These are phyloP conservation scores for Calonectria fujianensis DNA, from an alignment of 2,329 filamentous ascomycete species.

Conservation along the genomic window DNA sequence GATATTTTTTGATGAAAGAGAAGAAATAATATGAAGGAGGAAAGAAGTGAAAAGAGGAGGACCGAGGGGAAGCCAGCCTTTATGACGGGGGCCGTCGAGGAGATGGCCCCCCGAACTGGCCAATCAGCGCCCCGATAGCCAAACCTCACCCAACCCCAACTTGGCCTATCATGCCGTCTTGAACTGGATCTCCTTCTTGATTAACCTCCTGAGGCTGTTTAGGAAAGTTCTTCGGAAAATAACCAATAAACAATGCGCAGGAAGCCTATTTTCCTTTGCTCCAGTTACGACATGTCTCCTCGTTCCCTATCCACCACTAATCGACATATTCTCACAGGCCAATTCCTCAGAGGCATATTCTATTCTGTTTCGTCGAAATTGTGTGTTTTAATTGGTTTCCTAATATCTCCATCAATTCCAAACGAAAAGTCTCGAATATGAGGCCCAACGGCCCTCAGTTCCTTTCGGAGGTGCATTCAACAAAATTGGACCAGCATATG, in stretches of 20 bases:
- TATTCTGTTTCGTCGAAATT: background rate
- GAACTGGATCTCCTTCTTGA: slow-evolving; percentile 7
- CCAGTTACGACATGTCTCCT: background rate
- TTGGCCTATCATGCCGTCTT: slow-evolving; percentile 37
- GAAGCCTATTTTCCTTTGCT: background rate
- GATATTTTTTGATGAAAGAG: slow-evolving; percentile 41
- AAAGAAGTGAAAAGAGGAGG: slow-evolving; percentile 42
- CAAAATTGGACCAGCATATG: background rate
- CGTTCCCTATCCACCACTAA: background rate
- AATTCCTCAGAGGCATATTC: background rate
- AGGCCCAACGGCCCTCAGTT: background rate
- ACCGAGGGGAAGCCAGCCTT: slow-evolving; percentile 48
- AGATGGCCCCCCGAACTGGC: slow-evolving; percentile 39
- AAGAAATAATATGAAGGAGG: slow-evolving; percentile 46
- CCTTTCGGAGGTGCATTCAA: background rate
- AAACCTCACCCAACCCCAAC: slow-evolving; percentile 53
- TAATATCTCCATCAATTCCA: background rate
- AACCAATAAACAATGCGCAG: background rate
- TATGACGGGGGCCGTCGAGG: slow-evolving; percentile 42
- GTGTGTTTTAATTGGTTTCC: background rate
- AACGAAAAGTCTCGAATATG: background rate
- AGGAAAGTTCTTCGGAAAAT: background rate
- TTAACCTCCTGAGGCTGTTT: background rate
- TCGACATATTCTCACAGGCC: background rate
- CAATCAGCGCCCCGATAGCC: slow-evolving; percentile 46